Percentiles rank a stretch among this genome's conserved stretches.
Evolutionary conservation across 495 filamentous ascomycete species (phyloP).

Genomic region (Lasiosphaeria hispida): DNA sequence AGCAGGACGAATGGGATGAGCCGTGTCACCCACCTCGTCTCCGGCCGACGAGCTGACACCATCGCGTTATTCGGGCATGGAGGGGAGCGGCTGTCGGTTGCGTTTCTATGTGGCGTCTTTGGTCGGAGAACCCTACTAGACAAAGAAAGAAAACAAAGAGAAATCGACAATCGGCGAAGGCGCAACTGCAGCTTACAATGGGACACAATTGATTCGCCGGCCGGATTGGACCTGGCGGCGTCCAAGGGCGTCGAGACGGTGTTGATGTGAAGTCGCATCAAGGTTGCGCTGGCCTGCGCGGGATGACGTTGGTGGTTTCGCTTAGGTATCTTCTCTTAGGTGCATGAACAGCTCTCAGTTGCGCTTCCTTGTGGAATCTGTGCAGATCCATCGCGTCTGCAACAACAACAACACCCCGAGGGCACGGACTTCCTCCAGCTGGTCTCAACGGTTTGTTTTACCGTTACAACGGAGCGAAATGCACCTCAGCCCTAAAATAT

Average conservation of each 20-base stretch:
- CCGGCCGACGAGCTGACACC: constrained; percentile 33
- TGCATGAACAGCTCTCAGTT: not conserved
- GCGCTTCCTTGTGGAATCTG: not conserved
- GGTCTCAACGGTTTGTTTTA: too few species aligned
- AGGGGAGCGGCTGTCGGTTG: not conserved
- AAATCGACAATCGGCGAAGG: not conserved
- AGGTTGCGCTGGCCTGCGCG: constrained; percentile 4
- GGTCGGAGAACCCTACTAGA: too few species aligned
- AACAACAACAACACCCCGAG: too few species aligned
- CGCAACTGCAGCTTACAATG: not conserved
- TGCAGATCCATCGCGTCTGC: not conserved
- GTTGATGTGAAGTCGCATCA: constrained; percentile 11
- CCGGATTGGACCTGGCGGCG: not conserved
- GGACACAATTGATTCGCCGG: not conserved
- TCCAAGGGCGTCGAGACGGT: not conserved
- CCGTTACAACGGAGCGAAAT: too few species aligned
- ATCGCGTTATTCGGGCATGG: constrained; percentile 15
- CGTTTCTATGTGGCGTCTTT: too few species aligned
- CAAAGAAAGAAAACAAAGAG: too few species aligned
- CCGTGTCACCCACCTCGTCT: constrained; percentile 46
- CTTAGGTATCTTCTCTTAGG: not conserved
- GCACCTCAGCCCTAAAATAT: too few species aligned
- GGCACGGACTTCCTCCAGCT: too few species aligned
- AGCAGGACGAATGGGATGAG: constrained; percentile 40
- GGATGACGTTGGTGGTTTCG: constrained; percentile 10